These are phyloP conservation scores for Posidonia oceanica DNA, from an alignment of 116 monocot genomes.

Conservation along the genomic window DNA sequence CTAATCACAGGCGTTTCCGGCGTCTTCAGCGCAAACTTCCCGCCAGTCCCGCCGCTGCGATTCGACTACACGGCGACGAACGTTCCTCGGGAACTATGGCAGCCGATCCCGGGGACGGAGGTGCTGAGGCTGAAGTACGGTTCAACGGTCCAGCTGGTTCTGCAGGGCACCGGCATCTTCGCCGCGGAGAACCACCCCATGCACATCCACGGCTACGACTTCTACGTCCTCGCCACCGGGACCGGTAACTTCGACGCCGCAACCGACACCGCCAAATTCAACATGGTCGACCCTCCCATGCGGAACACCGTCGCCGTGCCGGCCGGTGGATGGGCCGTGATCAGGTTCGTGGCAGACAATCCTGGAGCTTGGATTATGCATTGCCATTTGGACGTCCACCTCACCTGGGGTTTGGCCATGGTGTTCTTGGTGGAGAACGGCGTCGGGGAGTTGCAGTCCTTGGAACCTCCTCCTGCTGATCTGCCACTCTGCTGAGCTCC, in stretches of 20 bases:
- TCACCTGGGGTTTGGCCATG: slow-evolving; percentile 15
- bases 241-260: slow-evolving; percentile 10
- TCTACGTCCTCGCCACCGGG: slow-evolving; percentile 17
- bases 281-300: slow-evolving; percentile 12
- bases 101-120: slow-evolving; percentile 16
- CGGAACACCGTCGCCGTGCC: slow-evolving; percentile 20
- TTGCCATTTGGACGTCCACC: slow-evolving; percentile 15
- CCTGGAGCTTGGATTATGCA: slow-evolving; percentile 23
- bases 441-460: slow-evolving; percentile 10
- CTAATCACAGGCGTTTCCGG: not conserved
- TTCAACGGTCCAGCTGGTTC: slow-evolving; percentile 13
- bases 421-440: slow-evolving; percentile 18
- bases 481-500: slow-evolving; percentile 6
- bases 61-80: slow-evolving; percentile 16
- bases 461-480: slow-evolving; percentile 13
- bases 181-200: slow-evolving; percentile 26
- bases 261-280: slow-evolving; percentile 8
- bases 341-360: slow-evolving; percentile 16
- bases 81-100: slow-evolving; percentile 13
- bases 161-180: slow-evolving; percentile 17
- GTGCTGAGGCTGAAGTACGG: slow-evolving; percentile 14
- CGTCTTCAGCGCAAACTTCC: slow-evolving; percentile 11
- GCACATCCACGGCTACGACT: slow-evolving; percentile 31
- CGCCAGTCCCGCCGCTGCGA: slow-evolving; percentile 3
- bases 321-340: slow-evolving; percentile 13